Conservation (phyloP, 352 stramenopile species). For the Phytophthora pini region DNA sequence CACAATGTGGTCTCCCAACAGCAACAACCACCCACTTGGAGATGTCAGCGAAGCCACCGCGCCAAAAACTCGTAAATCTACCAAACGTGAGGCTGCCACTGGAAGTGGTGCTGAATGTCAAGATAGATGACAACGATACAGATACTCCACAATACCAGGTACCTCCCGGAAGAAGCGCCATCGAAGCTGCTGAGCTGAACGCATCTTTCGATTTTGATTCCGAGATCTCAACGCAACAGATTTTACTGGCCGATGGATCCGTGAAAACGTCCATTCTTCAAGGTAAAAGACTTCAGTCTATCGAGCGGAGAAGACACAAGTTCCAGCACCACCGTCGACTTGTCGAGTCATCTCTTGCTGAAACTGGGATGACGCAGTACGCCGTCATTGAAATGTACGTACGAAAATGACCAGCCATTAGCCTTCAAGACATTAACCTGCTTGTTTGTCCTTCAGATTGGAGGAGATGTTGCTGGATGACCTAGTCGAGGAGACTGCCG, state of each 20-base stretch:
- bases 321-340: slow-evolving; percentile 63
- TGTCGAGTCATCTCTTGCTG: slow-evolving; percentile 59
- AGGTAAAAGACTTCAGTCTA: slow-evolving; percentile 30
- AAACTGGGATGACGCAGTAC: slow-evolving; percentile 64
- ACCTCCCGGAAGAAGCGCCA: neutral
- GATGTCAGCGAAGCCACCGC: neutral
- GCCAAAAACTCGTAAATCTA: neutral
- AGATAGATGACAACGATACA: slow-evolving; percentile 13
- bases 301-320: slow-evolving; percentile 58
- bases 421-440: neutral
- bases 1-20: slow-evolving; percentile 22
- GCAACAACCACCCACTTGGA: neutral
- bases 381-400: slow-evolving; percentile 70
- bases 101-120: slow-evolving; percentile 57
- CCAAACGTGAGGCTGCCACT: slow-evolving; percentile 45
- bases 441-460: slow-evolving; percentile 34
- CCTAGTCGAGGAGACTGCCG: slow-evolving; percentile 42
- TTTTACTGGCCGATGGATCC: slow-evolving; percentile 1
- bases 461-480: slow-evolving; percentile 55
- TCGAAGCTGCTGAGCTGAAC: neutral
- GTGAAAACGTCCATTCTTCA: slow-evolving; percentile 28
- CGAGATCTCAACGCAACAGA: neutral
- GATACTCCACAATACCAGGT: neutral
- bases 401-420: too few species aligned
- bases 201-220: neutral